Conservation (phyloP, 116 monocot genomes). For the Thalassia testudinum region DNA sequence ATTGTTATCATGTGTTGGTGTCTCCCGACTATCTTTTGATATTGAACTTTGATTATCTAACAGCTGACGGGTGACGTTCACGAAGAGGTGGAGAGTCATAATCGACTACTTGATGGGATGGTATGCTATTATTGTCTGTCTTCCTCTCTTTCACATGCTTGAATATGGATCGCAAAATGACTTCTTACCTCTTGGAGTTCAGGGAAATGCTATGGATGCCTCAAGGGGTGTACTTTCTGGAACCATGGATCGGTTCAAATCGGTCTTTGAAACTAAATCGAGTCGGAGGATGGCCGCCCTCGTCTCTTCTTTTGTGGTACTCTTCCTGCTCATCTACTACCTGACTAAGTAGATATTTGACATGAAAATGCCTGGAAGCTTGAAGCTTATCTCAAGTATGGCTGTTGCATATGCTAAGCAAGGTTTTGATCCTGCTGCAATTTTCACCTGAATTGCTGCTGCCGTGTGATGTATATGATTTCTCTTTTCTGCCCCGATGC, state of each 20-base stretch:
- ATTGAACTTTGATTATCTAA: no score
- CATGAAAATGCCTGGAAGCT: neutral
- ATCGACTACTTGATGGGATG: slow-evolving; percentile 66
- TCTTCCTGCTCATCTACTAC: slow-evolving; percentile 84
- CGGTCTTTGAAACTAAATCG: slow-evolving; percentile 89
- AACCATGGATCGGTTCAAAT: slow-evolving; percentile 84
- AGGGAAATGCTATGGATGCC: slow-evolving; percentile 97
- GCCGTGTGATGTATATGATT: no score
- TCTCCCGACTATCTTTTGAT: no score
- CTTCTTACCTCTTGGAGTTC: slow-evolving; percentile 1
- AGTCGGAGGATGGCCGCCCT: slow-evolving; percentile 76
- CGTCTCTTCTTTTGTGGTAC: slow-evolving; percentile 62
- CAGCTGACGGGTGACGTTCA: slow-evolving; percentile 96
- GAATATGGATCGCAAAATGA: neutral
- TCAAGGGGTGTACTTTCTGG: slow-evolving; percentile 89
- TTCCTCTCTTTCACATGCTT: neutral
- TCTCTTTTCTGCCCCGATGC: no score
- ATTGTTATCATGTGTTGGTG: no score
- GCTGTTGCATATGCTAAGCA: neutral
- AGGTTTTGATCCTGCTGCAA: no score
- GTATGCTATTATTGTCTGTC: slow-evolving; percentile 14
- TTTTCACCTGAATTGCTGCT: no score
- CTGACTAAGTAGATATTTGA: slow-evolving; percentile 38
- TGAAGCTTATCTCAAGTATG: neutral
- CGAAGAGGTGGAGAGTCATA: slow-evolving; percentile 78